A percentile compares a stretch with the other conserved stretches of the same genome.
These are phyloP conservation scores for Danielia oregonensis DNA, from an alignment of 805 yeast species.

Conservation along the genomic window DNA sequence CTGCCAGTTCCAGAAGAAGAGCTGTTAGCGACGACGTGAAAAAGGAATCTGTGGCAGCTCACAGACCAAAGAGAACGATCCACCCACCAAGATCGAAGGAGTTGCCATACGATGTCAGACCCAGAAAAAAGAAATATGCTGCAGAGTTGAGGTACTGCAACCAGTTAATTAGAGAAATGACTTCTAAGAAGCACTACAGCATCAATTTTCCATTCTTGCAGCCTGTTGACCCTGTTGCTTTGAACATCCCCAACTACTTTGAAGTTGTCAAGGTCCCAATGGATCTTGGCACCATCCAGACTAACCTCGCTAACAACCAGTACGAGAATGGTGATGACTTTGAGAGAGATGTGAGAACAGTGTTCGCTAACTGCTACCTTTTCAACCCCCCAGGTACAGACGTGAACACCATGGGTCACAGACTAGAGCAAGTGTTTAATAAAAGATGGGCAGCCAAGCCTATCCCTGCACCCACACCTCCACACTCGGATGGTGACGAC, in stretches of 20 bases:
- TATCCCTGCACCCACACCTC: slow-evolving; percentile 63
- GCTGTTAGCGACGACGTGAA: slow-evolving; percentile 32
- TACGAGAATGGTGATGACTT: slow-evolving; percentile 88
- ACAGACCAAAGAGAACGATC: slow-evolving; percentile 91
- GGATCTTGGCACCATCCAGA: slow-evolving; percentile 86
- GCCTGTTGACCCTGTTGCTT: slow-evolving; percentile 94
- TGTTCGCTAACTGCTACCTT: slow-evolving; percentile 83
- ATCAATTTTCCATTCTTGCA: slow-evolving; percentile 86
- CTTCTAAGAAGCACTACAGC: slow-evolving; percentile 76
- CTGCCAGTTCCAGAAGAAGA: slow-evolving; percentile 18
- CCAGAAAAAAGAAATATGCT: slow-evolving; percentile 86
- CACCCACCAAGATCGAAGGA: slow-evolving; percentile 97
- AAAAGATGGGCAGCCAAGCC: slow-evolving; percentile 77
- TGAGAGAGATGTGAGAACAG: slow-evolving; percentile 74
- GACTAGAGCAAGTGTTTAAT: slow-evolving; percentile 80
- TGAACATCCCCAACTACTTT: slow-evolving; percentile 85
- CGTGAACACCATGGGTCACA: slow-evolving; percentile 92
- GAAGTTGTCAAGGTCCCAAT: slow-evolving; percentile 88
- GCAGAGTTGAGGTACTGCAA: slow-evolving; percentile 86
- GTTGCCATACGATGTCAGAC: slow-evolving; percentile 85
- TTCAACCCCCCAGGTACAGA: slow-evolving; percentile 98
- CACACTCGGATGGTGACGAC: slow-evolving; percentile 43
- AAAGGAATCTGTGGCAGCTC: slow-evolving; percentile 71
- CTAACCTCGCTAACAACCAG: slow-evolving; percentile 78
- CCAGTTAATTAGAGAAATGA: slow-evolving; percentile 75